Evolutionary conservation across 2,329 filamentous ascomycete genomes (phyloP), one percentile per base, ranked within the genome.

Genomic region (Stachybotrys elegans): DNA sequence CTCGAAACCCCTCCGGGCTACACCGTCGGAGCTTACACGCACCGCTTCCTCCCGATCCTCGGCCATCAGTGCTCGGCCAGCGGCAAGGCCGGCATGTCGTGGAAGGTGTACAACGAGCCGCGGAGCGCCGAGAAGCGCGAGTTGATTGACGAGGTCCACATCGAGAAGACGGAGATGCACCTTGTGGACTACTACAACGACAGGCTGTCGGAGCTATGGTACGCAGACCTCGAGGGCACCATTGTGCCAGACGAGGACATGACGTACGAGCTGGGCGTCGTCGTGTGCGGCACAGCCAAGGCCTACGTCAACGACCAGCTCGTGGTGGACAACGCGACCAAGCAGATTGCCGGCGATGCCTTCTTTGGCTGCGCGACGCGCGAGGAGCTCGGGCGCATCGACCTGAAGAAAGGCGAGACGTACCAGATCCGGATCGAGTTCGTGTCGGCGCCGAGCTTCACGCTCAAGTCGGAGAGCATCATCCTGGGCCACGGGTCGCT

Each of bases 361-460:
- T 86, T 86, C 68, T 82, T 85, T 48, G 79, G 83, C 17, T 71
- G 70, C 16, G 83, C 77, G 3, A 86, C 81, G 0, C 66, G 74
- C 4, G 83, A 88, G 57, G 78, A 85, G 51, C 75, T 75, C 38
- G 81, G 81, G 12, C 67, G 65, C 2, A 72, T 80, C 43, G 60
- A 74, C 5, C 69, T 87, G 43, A 74, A 75, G 48, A 77, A 77
- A 52, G 81, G 78, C 8, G 69, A 79, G 51, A 69, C 70, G 1
- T 86, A 86, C 63, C 68, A 70, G 34, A 55, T 81, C 55, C 68
- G 76, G 46, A 70, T 85, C 48, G 73, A 83, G 48, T 84, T 82
- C 49, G 76, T 71, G 19, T 82, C 75, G 11, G 71, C 76, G 1
- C 77, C 79, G 1, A 78, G 76, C 23, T 79, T 73, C 31, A 79